phyloP scores from a whole-genome alignment of 495 filamentous ascomycete species.

The Astrothelium macrocarpum region DNA sequence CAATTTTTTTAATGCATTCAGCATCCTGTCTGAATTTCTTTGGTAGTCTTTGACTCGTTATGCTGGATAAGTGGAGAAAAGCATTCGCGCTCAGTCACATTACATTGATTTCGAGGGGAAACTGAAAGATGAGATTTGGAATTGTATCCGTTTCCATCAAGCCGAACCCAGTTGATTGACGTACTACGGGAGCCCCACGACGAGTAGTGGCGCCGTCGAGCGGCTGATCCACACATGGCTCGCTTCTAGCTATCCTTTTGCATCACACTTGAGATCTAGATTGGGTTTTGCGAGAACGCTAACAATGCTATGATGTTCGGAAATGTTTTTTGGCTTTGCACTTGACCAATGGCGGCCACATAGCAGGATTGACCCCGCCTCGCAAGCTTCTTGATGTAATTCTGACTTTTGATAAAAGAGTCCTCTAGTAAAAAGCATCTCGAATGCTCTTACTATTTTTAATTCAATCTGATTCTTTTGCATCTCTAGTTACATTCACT shows the following conservation, averaged over 20 bases:
- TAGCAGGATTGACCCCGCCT: neutral
- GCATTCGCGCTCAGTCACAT: too few species aligned
- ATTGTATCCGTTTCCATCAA: slow-evolving; percentile 1
- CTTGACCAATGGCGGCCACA: neutral
- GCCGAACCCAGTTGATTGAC: neutral
- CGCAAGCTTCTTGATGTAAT: too few species aligned
- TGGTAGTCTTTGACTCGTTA: too few species aligned
- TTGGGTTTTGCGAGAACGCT: neutral
- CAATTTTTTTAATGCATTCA: too few species aligned
- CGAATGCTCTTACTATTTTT: too few species aligned
- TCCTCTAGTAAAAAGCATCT: neutral
- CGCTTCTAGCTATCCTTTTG: neutral
- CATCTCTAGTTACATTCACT: neutral
- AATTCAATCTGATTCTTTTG: neutral
- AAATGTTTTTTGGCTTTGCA: neutral
- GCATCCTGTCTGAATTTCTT: too few species aligned
- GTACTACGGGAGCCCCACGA: neutral
- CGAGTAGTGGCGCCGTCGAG: neutral
- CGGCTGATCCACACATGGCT: neutral
- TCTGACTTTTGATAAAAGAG: neutral
- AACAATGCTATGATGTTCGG: neutral
- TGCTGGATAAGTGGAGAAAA: too few species aligned
- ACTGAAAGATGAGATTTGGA: neutral
- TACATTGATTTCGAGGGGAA: neutral
- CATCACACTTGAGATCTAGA: neutral